Conservation (phyloP, 495 filamentous ascomycete genomes). For the Thermothielavioides terrestris region DNA sequence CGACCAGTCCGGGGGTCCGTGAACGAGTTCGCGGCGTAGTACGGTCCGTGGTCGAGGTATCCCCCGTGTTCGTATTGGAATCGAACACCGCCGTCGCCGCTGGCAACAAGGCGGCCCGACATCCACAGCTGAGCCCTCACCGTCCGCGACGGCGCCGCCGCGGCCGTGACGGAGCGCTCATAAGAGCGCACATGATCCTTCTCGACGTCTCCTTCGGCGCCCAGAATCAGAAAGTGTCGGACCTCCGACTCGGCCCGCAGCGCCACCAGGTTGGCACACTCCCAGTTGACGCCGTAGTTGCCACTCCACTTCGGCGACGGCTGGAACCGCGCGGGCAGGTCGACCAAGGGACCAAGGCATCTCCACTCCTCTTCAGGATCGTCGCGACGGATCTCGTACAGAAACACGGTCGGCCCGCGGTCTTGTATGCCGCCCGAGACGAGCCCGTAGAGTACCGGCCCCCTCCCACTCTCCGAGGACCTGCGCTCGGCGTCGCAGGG, state of each 20-base stretch:
- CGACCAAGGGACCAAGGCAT: neutral
- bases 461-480: neutral
- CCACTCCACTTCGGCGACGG: neutral
- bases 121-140: neutral
- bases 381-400: neutral
- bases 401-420: neutral
- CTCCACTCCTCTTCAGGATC: neutral
- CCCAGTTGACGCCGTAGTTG: neutral
- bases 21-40: neutral
- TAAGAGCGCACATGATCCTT: neutral
- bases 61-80: neutral
- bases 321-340: neutral
- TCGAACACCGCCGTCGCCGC: neutral
- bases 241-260: neutral
- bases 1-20: neutral
- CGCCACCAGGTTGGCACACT: neutral
- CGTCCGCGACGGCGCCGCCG: neutral
- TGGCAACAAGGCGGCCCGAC: neutral
- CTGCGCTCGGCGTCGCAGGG: neutral
- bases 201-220: neutral
- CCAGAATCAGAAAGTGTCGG: neutral
- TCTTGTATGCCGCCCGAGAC: neutral
- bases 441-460: neutral
- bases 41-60: neutral
- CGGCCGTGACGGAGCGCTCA: neutral